A percentile compares a stretch with the other conserved stretches of the same genome.
Conservation (phyloP, 352 stramenopile species). For the Pythium periplocum region DNA sequence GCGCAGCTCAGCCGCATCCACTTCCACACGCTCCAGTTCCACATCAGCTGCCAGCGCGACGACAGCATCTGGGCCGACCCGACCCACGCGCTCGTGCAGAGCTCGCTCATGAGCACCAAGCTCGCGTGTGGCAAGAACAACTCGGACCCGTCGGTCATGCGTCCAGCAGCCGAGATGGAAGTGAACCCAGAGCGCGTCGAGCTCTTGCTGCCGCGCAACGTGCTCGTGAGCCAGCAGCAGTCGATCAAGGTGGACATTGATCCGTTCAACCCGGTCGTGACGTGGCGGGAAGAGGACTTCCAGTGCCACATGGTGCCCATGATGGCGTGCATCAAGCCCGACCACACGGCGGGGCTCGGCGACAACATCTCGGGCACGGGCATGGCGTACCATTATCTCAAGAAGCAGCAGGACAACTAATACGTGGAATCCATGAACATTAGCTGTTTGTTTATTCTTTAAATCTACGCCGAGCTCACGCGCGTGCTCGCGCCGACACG, state of each 20-base stretch:
- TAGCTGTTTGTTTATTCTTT: background rate
- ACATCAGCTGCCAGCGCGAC: conserved; percentile 76
- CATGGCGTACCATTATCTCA: conserved; percentile 70
- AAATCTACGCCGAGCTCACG: conserved; percentile 18
- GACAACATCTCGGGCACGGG: conserved; percentile 86
- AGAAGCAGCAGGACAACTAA: conserved; percentile 25
- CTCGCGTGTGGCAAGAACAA: conserved; percentile 65
- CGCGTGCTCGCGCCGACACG: conserved; percentile 51
- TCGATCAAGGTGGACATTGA: conserved; percentile 53
- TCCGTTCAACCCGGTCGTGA: conserved; percentile 55
- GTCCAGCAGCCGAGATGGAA: conserved; percentile 56
- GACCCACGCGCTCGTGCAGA: conserved; percentile 64
- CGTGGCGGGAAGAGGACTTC: conserved; percentile 70
- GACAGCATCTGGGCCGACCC: conserved; percentile 64
- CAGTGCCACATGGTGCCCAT: conserved; percentile 75
- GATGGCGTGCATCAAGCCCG: conserved; percentile 77
- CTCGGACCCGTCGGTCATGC: conserved; percentile 34
- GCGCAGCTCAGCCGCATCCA: conserved; percentile 72
- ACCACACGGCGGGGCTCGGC: conserved; percentile 73
- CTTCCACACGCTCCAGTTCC: conserved; percentile 85
- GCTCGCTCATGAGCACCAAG: conserved; percentile 79
- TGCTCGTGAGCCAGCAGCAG: conserved; percentile 54
- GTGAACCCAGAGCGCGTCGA: conserved; percentile 71
- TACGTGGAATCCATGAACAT: background rate
- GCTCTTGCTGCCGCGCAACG: conserved; percentile 44